Base-by-base conservation (phyloP, 768 basidiomycete genomes). In the Guyanaporus albipodus region DNA sequence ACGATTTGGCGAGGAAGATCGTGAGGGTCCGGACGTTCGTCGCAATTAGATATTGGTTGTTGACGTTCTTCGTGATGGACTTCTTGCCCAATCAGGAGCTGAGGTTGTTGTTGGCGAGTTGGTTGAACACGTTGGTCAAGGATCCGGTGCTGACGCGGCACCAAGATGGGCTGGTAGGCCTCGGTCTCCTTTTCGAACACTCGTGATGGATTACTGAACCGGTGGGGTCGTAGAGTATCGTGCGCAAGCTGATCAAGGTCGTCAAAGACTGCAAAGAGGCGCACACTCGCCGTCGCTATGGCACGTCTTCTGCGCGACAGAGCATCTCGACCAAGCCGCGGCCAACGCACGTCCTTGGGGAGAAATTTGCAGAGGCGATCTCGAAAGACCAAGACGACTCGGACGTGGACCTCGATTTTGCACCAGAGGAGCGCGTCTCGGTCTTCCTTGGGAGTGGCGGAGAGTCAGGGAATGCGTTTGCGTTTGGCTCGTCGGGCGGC, bases 21-120 rank as follows among this genome's bases (percentile, higher is more conserved):
- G 90, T 92, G 21, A 79, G 90, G 34, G 88, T 92, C 8, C 74
- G 93, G 59, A 94, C 92, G 10, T 93, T 91, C 61, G 87, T 91
- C 26, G 90, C 91, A 6, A 81, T 94, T 44, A 78, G 90, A 34
- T 91, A 91, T 60, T 96, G 93, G 92, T 64, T 95, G 36, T 69
- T 91, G 59, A 91, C 90, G 7, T 94, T 94, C 65, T 95, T 94
- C 64, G 77, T 76, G 40, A 85, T 89, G 53, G 92, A 96, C 62
- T 95, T 94, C 59, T 67, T 91, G 49, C 83, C 87, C 34, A 84
- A 88, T 66, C 77, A 81, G 48, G 87, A 87, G 56, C 67, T 95
- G 59, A 74, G 92, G 55, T 61, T 82, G 22, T 63, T 85, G 34
- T 71, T 93, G 38, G 80, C 89, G 15, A 74, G 77, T 38, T 94